These are phyloP conservation scores for Fusarium siculi DNA, from an alignment of 2,329 filamentous ascomycete species.

Conservation along the genomic window DNA sequence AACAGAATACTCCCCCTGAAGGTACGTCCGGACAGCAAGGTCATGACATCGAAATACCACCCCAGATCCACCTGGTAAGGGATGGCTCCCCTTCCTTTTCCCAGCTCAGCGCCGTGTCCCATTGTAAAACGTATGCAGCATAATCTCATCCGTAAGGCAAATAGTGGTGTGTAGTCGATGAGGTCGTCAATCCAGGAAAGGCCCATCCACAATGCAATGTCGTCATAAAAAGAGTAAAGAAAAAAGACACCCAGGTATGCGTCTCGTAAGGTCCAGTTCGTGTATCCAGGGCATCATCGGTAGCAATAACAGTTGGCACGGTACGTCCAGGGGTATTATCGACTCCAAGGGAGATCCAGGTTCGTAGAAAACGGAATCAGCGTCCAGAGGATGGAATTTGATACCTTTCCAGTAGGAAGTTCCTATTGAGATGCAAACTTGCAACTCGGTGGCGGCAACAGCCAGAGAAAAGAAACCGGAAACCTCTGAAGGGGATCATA, in stretches of 20 bases:
- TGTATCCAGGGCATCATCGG: slow-evolving; percentile 39
- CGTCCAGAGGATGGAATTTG: slow-evolving; percentile 33
- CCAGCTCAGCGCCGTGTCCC: slow-evolving; percentile 46
- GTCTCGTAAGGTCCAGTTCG: slow-evolving; percentile 37
- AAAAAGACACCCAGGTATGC: slow-evolving; percentile 37
- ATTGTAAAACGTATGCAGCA: slow-evolving; percentile 49
- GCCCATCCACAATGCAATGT: slow-evolving; percentile 44
- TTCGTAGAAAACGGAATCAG: slow-evolving; percentile 30
- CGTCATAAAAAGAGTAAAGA: slow-evolving; percentile 39
- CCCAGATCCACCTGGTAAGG: slow-evolving; percentile 38
- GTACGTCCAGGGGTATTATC: slow-evolving; percentile 41
- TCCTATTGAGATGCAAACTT: slow-evolving; percentile 46
- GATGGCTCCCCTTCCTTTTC: slow-evolving; percentile 44
- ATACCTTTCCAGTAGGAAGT: slow-evolving; percentile 42
- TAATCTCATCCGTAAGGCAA: slow-evolving; percentile 48
- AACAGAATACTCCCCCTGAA: slow-evolving; percentile 45
- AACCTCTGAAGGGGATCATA: slow-evolving; percentile 34
- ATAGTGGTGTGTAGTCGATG: slow-evolving; percentile 41
- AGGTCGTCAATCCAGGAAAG: slow-evolving; percentile 40
- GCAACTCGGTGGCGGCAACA: slow-evolving; percentile 41
- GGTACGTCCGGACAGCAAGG: slow-evolving; percentile 51
- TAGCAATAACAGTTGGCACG: slow-evolving; percentile 40
- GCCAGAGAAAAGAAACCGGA: slow-evolving; percentile 40
- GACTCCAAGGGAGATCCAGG: slow-evolving; percentile 32
- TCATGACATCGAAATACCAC: slow-evolving; percentile 40